Percentiles rank a stretch among this genome's conserved stretches.
These are phyloP conservation scores for Yarrowia sp. DNA, from an alignment of 805 yeast genomes.

Conservation along the genomic window DNA sequence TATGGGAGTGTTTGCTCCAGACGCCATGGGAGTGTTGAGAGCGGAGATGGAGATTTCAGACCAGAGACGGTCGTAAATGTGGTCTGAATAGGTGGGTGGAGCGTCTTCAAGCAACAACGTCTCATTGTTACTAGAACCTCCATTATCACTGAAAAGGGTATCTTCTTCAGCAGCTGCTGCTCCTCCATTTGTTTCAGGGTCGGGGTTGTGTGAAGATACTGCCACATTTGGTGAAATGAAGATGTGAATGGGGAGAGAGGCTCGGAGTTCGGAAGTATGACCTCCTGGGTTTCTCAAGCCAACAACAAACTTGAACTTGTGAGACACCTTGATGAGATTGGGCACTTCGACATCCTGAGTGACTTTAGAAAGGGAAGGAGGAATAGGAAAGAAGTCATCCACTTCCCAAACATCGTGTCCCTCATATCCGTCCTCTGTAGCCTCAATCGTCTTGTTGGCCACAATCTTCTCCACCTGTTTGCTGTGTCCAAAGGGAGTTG, in stretches of 20 bases:
- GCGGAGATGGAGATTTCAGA: constrained; percentile 51
- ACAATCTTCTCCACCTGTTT: constrained; percentile 60
- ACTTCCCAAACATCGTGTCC: constrained; percentile 72
- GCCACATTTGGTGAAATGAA: constrained; percentile 46
- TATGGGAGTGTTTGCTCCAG: constrained; percentile 43
- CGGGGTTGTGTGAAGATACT: constrained; percentile 6
- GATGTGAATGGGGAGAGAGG: constrained; percentile 76
- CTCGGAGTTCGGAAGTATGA: constrained; percentile 86
- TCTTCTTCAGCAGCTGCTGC: constrained; percentile 1
- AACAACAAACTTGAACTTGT: constrained; percentile 78
- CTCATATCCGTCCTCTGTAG: constrained; percentile 43
- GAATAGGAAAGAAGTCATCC: constrained; percentile 57
- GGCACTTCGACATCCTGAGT: constrained; percentile 84
- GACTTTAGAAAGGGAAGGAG: constrained; percentile 68
- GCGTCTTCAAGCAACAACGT: constrained; percentile 45
- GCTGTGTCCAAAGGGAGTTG: constrained; percentile 51
- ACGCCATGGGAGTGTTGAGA: constrained; percentile 41
- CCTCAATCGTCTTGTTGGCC: constrained; percentile 42
- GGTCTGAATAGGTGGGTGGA: constrained; percentile 79
- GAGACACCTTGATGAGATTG: constrained; percentile 74
- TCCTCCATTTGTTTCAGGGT: constrained; percentile 21
- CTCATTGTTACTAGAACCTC: constrained; percentile 22
- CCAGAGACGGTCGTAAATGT: constrained; percentile 76
- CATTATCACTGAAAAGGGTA: constrained; percentile 6
- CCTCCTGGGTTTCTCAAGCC: constrained; percentile 85